phyloP scores from a whole-genome alignment of 257 asterid species.

The Scutellaria baicalensis region DNA sequence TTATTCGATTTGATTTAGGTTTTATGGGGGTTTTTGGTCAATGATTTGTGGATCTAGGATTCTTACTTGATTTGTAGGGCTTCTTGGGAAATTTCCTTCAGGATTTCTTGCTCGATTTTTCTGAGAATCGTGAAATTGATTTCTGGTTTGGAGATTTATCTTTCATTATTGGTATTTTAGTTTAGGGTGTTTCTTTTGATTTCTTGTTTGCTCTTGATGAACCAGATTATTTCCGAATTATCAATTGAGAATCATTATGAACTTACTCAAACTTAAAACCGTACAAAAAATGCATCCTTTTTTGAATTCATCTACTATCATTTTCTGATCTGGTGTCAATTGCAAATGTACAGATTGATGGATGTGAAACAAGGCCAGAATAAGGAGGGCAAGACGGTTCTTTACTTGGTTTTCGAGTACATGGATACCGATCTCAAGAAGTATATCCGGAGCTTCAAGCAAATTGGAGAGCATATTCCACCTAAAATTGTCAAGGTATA shows the following conservation, averaged over 20 bases:
- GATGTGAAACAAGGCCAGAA: slow-evolving; percentile 89
- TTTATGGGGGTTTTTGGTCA: not conserved
- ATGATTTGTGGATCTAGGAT: not conserved
- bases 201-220: not conserved
- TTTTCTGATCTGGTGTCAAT: not conserved
- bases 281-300: too few relatives aligned
- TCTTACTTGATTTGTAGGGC: not conserved
- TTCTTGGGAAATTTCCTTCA: not conserved
- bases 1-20: not conserved
- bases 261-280: too few relatives aligned
- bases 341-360: slow-evolving; percentile 42
- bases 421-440: slow-evolving; percentile 94
- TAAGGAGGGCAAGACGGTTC: slow-evolving; percentile 87
- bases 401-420: slow-evolving; percentile 87
- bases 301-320: too few relatives aligned
- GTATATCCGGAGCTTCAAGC: slow-evolving; percentile 70
- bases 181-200: not conserved
- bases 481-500: slow-evolving; percentile 50
- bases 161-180: not conserved
- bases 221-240: not conserved
- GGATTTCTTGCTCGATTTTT: not conserved
- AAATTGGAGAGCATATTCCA: slow-evolving; percentile 41
- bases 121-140: not conserved
- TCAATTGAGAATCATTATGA: too few relatives aligned
- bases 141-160: not conserved